phyloP scores from a whole-genome alignment of 371 early-diverging fungal species.

The Coemansia sp. region DNA sequence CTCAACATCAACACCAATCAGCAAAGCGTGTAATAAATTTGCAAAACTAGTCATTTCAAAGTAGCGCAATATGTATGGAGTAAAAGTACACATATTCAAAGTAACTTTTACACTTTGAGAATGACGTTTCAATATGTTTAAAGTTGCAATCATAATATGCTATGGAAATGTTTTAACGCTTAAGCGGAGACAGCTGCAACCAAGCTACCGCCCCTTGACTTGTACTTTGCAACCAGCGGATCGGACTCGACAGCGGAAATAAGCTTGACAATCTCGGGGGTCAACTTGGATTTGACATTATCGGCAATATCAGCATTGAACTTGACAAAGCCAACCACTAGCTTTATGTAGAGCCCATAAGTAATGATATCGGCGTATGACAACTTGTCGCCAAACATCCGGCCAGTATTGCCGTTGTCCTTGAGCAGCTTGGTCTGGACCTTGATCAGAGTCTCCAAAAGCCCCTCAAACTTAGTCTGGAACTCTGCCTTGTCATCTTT shows the following conservation, averaged over 20 bases:
- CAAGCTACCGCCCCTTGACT: neutral
- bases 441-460: constrained; percentile 20
- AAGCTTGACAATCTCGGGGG: constrained; percentile 29
- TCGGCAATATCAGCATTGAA: constrained; percentile 2
- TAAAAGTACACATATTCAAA: neutral
- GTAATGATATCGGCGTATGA: constrained; percentile 29
- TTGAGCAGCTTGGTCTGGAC: constrained; percentile 32
- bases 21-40: constrained; percentile 23
- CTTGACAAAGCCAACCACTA: neutral
- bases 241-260: constrained; percentile 12
- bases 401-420: constrained; percentile 51
- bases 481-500: constrained; percentile 23
- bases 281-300: constrained; percentile 5
- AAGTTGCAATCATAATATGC: neutral
- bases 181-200: neutral
- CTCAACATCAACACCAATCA: constrained; percentile 19
- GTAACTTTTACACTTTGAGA: neutral
- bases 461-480: constrained; percentile 16
- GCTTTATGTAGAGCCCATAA: constrained; percentile 12
- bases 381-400: constrained; percentile 39
- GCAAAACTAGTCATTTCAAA: constrained; percentile 24
- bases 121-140: neutral
- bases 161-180: neutral
- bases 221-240: constrained; percentile 8
- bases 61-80: constrained; percentile 36